A percentile compares a stretch with the other conserved stretches of the same genome.
These are phyloP conservation scores for Hemerocallis citrina DNA, from an alignment of 106 monocot genomes.

Conservation along the genomic window DNA sequence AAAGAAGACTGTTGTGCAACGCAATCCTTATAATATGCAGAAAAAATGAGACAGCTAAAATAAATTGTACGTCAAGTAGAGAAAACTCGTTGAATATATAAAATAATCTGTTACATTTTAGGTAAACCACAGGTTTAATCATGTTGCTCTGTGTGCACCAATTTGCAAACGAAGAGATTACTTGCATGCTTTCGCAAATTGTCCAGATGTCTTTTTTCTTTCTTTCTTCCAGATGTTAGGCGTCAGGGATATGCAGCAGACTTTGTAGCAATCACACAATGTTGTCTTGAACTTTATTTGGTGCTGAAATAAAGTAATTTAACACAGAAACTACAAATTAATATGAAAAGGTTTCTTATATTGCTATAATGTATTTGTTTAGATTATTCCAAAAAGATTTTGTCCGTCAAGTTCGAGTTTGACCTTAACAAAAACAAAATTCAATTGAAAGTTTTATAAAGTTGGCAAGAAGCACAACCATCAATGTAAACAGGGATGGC, in stretches of 20 bases:
- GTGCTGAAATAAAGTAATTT: constrained; percentile 30
- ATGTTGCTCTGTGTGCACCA: constrained; percentile 5
- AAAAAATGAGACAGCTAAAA: background rate
- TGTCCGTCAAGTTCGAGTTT: too few relatives aligned
- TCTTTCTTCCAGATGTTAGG: too few relatives aligned
- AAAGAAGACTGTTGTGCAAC: constrained; percentile 66
- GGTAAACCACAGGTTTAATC: background rate
- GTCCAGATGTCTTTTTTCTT: constrained; percentile 75
- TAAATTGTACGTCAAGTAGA: constrained; percentile 1
- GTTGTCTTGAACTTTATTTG: constrained; percentile 32
- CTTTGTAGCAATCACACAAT: constrained; percentile 92
- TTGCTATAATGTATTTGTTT: too few relatives aligned
- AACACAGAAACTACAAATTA: background rate
- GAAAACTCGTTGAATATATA: background rate
- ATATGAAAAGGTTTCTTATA: background rate
- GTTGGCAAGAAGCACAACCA: too few relatives aligned
- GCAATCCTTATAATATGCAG: background rate
- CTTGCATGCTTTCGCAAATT: constrained; percentile 96
- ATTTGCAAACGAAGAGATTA: constrained; percentile 37
- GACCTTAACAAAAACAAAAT: too few relatives aligned
- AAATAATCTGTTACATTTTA: constrained; percentile 4
- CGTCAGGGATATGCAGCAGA: constrained; percentile 99
- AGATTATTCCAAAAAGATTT: too few relatives aligned
- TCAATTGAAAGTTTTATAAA: too few relatives aligned
- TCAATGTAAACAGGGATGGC: too few relatives aligned